Evolutionary conservation across 2,329 filamentous ascomycete species (phyloP), one percentile per base, ranked within the genome.

Genomic region (Fusarium multiceps): DNA sequence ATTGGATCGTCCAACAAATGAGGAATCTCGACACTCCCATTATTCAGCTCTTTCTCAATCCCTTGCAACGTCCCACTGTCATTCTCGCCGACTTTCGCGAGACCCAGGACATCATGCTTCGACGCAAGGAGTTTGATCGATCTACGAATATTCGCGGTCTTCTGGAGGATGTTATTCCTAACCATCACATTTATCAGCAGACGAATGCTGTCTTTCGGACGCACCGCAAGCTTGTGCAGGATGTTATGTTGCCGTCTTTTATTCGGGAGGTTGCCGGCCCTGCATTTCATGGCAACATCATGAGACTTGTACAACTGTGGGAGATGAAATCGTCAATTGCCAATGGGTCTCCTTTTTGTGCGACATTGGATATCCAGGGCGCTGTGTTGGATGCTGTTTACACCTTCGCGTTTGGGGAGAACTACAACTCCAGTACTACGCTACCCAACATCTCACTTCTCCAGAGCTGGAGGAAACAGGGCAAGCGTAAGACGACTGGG

Each of bases 401-500:
- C 8, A 50, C 16, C 8, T 50, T 50, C 5, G 8, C 6, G 2
- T 50, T 50, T 4, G 48, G 48, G 3, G 5, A 25, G 2, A 37
- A 25, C 12, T 50, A 50, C 4, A 25, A 25, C 18, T 37, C 28
- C 8, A 50, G 48, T 12, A 50, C 30, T 8, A 50, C 30, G 5
- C 20, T 50, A 3, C 48, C 48, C 48, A 50, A 37, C 3, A n/a
- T 50, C 3, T 8, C 23, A 0, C 6, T 8, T 10, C 4, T 50
- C 2, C 16, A 37, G 23, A 16, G 1, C 6, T 27, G 18, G 32
- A 12, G 1, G 16, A 25, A 45, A 12, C 1, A 10, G 0, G 23
- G 2, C 8, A 32, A 5, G 2, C 6, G 4, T 7, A n/a, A 25
- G 2, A 3, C 7, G 5, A 13, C 6, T 32, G 13, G 13, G 2